Evolutionary conservation across 1,284 basidiomycete species (phyloP), one percentile per base, ranked within the genome.

Genomic region (Spongispora temasekensis): DNA sequence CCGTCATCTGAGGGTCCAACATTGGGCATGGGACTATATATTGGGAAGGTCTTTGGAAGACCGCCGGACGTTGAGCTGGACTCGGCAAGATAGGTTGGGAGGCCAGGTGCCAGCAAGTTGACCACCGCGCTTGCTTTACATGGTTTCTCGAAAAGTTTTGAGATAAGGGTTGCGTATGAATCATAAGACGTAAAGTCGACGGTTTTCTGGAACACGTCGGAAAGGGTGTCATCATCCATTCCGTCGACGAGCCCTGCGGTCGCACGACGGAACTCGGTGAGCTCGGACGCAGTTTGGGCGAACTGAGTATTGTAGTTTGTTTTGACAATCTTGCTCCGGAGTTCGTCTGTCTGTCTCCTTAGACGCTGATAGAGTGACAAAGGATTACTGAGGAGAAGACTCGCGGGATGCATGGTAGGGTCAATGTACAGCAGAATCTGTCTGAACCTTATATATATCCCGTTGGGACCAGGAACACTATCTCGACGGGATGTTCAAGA

Each of bases 41-140:
- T 51, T 4, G 61, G 54, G 25, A 69, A 61, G 1, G 21, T 13
- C 28, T 62, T 68, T 3, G 56, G 5, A n/a, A 40, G 28, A 12
- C 58, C 44, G 10, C 69, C 61, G 3, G 68, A 69, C 5, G 65
- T 69, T 3, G 63, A 60, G 37, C 67, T 71, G n/a, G 69, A 67
- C 5, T 40, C 15, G 3, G 46, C 42, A 2, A 70, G 37, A 35
- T 23, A 59, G 46, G 59, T 56, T 23, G 68, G 69, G 2, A 70
- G 21, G 28, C 69, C 71, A 7, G 67, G 71, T 4, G 69, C 53
- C 13, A 72, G 30, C 8, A 69, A 35, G 46, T 63, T 13, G 31
- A 61, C 50, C 19, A 52, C 12, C 28, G 32, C 52, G 23, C 44
- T 63, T n/a, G 25, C 56, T 44, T 59, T 65, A 19, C 62, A 65